Conservation (phyloP, 306 rosid species). For the Citrullus amarus region DNA sequence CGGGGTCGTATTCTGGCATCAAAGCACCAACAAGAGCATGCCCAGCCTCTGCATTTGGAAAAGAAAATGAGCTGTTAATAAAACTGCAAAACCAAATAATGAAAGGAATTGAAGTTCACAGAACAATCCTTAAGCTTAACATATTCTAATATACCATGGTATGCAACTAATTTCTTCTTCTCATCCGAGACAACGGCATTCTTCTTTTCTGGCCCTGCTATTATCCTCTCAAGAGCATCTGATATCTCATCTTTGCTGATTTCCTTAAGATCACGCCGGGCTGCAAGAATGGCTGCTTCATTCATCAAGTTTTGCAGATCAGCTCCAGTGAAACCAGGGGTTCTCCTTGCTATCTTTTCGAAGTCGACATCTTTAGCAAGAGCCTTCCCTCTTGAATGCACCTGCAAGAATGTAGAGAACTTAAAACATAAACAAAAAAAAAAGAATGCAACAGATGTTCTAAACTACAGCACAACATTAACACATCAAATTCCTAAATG, state of each 20-base stretch:
- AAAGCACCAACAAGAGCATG: slow-evolving; percentile 70
- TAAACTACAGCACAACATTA: not conserved
- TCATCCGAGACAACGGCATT: slow-evolving; percentile 95
- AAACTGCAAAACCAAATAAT: not conserved
- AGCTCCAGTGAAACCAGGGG: slow-evolving; percentile 89
- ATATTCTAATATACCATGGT: slow-evolving; percentile 31
- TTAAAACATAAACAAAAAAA: not conserved
- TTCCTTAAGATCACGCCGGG: slow-evolving; percentile 96
- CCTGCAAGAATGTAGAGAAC: slow-evolving; percentile 23
- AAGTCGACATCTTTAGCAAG: slow-evolving; percentile 95
- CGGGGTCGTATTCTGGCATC: slow-evolving; percentile 66
- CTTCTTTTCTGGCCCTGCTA: slow-evolving; percentile 99
- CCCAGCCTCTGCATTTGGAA: slow-evolving; percentile 77
- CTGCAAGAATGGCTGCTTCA: slow-evolving; percentile 98
- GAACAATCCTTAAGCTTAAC: not conserved
- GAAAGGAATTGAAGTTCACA: not conserved
- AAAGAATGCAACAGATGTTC: not conserved
- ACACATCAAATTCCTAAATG: not conserved
- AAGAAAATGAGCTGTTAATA: not conserved
- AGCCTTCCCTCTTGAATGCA: slow-evolving; percentile 81
- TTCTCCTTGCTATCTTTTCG: slow-evolving; percentile 89
- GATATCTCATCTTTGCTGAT: slow-evolving; percentile 97
- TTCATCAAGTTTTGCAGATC: slow-evolving; percentile 88
- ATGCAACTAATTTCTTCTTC: slow-evolving; percentile 88
- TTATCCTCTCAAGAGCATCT: slow-evolving; percentile 92